Conservation (phyloP, 1,284 basidiomycete genomes). For the Nidula niveotomentosa region DNA sequence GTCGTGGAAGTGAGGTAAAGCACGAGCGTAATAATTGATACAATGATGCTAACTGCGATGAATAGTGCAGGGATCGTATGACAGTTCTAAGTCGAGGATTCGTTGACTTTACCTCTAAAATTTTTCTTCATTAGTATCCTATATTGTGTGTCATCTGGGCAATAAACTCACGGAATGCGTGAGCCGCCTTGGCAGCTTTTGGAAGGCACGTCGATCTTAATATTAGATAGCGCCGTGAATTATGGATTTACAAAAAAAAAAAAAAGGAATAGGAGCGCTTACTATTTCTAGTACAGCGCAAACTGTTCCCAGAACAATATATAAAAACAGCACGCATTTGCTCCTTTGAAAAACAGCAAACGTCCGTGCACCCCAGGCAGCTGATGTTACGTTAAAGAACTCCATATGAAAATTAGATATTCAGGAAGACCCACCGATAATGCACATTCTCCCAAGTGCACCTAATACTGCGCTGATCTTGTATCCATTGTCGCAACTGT, state of each 20-base stretch:
- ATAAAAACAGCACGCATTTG: background rate
- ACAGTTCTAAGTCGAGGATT: too few species aligned
- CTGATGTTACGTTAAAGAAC: background rate
- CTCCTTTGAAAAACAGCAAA: background rate
- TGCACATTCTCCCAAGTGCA: background rate
- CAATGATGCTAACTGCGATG: background rate
- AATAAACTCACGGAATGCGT: background rate
- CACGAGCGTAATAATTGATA: background rate
- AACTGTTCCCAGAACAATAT: background rate
- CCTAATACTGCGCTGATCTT: background rate
- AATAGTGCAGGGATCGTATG: too few species aligned
- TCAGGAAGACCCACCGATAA: background rate
- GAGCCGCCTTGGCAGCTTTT: background rate
- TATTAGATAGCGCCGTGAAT: background rate
- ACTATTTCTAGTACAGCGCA: background rate
- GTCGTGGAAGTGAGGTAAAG: background rate
- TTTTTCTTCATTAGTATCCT: too few species aligned
- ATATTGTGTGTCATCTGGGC: background rate
- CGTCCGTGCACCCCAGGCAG: background rate
- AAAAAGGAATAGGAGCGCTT: background rate
- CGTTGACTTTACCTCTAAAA: too few species aligned
- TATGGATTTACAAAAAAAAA: background rate
- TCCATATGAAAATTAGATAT: too few species aligned
- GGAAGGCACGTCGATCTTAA: background rate
- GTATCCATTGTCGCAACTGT: background rate